Evolutionary conservation across 2,329 filamentous ascomycete genomes (phyloP), one percentile per base, ranked within the genome.

Genomic region (Scolecobasidium constrictum): DNA sequence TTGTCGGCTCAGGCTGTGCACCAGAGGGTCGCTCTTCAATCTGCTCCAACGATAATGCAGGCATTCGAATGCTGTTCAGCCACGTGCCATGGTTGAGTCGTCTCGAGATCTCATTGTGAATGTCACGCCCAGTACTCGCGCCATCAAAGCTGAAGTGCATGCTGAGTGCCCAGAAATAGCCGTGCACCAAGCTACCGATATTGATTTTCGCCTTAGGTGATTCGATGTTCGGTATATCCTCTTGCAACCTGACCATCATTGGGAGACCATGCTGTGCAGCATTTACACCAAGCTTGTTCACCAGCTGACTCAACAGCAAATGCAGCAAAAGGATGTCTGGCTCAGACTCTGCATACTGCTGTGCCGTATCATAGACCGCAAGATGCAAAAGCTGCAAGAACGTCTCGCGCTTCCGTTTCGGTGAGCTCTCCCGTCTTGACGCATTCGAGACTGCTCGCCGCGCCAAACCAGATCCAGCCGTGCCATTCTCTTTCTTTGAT

Each of bases 231-330:
- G 77, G 71, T 22, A 92, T 83, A 48, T 92, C 86, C 53, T 94
- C 86, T 58, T 95, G 88, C 1, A 96, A 71, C 36, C 83, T 77
- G 59, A 93, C 78, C 9, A 94, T 73, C 87, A 95, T 94, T 2
- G 88, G 86, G 28, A 95, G 62, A 1, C 87, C 86, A 52, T 76
- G 82, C 45, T 81, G 75, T 4, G 75, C 75, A 13, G 86, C 83
- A 56, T 95, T 94, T 40, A 94, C 77, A 3, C 90, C 88, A 1
- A 95, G 71, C 44, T 78, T 79, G 45, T 77, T 71, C 6, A 86
- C 74, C n/a, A 94, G 69, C 43, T 76, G 84, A 9, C 77, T 69
- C 28, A 94, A 71, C 9, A 95, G 69, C 3, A 86, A 68, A 55
- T 94, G 86, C 6, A 94, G 67, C 12, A 93, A 64, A 20, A 86